Conservation (phyloP, 1,284 basidiomycete genomes). For the Dichomitus squalens region DNA sequence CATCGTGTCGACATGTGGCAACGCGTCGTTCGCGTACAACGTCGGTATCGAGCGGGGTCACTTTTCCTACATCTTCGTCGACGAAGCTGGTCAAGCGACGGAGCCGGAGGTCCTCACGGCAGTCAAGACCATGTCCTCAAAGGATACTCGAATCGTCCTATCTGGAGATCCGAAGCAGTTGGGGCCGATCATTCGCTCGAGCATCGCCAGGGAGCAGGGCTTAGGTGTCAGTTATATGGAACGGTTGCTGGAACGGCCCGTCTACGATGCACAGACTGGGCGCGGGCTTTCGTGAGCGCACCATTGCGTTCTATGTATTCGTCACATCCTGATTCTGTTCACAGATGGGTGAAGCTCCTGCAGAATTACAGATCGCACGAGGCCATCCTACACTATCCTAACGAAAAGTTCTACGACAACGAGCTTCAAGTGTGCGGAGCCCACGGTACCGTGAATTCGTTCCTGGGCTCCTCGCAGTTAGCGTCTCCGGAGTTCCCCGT, state of each 20-base stretch:
- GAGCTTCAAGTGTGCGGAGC: conserved; percentile 50
- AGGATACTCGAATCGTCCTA: conserved; percentile 48
- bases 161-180: conserved; percentile 63
- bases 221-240: conserved; percentile 52
- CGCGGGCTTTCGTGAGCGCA: conserved; percentile 39
- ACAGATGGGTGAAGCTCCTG: conserved; percentile 50
- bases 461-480: conserved; percentile 22
- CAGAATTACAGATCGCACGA: conserved; percentile 62
- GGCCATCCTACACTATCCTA: conserved; percentile 59
- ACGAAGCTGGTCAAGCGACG: conserved; percentile 66
- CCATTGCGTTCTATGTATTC: neutral
- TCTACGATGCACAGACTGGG: conserved; percentile 41
- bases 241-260: conserved; percentile 49
- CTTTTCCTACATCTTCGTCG: conserved; percentile 63
- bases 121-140: conserved; percentile 48
- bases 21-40: conserved; percentile 55
- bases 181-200: conserved; percentile 54
- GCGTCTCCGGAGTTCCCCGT: conserved; percentile 43
- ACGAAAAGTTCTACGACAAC: conserved; percentile 54
- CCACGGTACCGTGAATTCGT: conserved; percentile 35
- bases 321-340: neutral
- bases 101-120: conserved; percentile 60
- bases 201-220: conserved; percentile 44
- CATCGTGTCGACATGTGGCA: conserved; percentile 65
- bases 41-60: conserved; percentile 60